These are phyloP conservation scores for Phytophthora ramorum DNA, from an alignment of 352 stramenopile genomes.

Conservation along the genomic window DNA sequence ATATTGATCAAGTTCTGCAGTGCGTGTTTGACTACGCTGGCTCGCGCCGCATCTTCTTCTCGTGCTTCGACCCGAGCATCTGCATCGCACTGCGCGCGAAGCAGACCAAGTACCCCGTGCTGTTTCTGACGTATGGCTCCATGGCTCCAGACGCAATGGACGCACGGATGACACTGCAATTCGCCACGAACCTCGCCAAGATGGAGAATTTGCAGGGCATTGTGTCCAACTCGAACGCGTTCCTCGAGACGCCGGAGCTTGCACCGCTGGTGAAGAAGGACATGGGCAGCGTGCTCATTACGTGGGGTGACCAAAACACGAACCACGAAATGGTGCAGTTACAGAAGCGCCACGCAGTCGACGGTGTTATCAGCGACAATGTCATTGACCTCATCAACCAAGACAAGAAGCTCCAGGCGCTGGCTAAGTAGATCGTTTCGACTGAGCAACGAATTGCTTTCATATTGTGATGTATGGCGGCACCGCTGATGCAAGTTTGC, in stretches of 20 bases:
- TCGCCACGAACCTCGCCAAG: constrained; percentile 60
- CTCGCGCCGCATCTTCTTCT: constrained; percentile 81
- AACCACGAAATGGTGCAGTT: constrained; percentile 70
- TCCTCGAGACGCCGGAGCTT: constrained; percentile 64
- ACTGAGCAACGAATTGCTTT: background rate
- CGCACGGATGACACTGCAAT: constrained; percentile 67
- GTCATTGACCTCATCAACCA: constrained; percentile 75
- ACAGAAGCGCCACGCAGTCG: constrained; percentile 73
- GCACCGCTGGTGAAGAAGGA: constrained; percentile 60
- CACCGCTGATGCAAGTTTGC: too few species aligned
- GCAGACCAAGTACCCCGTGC: constrained; percentile 75
- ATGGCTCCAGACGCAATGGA: constrained; percentile 56
- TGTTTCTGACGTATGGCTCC: constrained; percentile 77
- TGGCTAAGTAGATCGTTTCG: constrained; percentile 12
- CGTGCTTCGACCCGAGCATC: constrained; percentile 78
- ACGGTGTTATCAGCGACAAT: constrained; percentile 87
- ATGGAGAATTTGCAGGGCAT: constrained; percentile 78
- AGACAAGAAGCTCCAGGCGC: constrained; percentile 44
- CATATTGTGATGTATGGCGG: background rate
- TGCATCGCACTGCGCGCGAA: constrained; percentile 75
- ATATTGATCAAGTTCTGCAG: constrained; percentile 73
- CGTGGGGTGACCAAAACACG: constrained; percentile 86
- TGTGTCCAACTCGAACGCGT: constrained; percentile 77
- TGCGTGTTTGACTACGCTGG: constrained; percentile 76
- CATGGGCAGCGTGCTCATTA: constrained; percentile 52